Conservation (phyloP, 192 early-diverging fungal species). For the Geranomyces michiganensis region DNA sequence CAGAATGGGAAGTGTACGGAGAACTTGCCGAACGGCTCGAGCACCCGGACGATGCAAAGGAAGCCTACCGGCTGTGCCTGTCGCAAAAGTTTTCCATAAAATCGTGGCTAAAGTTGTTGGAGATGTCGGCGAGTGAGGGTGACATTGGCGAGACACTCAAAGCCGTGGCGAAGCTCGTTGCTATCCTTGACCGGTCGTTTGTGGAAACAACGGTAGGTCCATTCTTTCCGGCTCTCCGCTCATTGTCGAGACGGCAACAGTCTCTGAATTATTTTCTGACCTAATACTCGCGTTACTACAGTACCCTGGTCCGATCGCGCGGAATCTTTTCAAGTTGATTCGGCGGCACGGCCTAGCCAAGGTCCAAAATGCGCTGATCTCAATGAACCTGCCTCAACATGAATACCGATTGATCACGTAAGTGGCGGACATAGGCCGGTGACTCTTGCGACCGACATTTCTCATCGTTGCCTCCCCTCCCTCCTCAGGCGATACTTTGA, state of each 20-base stretch:
- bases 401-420: conserved; percentile 75
- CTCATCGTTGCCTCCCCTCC: not conserved
- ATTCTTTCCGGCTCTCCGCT: not conserved
- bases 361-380: conserved; percentile 86
- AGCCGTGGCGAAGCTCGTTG: conserved; percentile 80
- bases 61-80: conserved; percentile 84
- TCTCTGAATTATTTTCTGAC: not conserved
- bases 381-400: conserved; percentile 81
- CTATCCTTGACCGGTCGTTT: conserved; percentile 88
- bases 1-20: conserved; percentile 98
- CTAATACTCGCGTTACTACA: conserved; percentile 21
- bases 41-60: conserved; percentile 88
- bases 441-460: not conserved
- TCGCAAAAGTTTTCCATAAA: conserved; percentile 92
- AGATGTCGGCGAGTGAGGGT: conserved; percentile 79
- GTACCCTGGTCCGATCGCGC: conserved; percentile 89
- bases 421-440: not conserved
- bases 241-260: not conserved
- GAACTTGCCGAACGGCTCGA: conserved; percentile 87
- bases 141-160: conserved; percentile 79
- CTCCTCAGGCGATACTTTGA: conserved; percentile 53
- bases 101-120: conserved; percentile 84
- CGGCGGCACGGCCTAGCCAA: conserved; percentile 86
- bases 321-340: conserved; percentile 84
- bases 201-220: conserved; percentile 80